Conservation (phyloP, 2,329 filamentous ascomycete species). For the Fusarium paranaense region DNA sequence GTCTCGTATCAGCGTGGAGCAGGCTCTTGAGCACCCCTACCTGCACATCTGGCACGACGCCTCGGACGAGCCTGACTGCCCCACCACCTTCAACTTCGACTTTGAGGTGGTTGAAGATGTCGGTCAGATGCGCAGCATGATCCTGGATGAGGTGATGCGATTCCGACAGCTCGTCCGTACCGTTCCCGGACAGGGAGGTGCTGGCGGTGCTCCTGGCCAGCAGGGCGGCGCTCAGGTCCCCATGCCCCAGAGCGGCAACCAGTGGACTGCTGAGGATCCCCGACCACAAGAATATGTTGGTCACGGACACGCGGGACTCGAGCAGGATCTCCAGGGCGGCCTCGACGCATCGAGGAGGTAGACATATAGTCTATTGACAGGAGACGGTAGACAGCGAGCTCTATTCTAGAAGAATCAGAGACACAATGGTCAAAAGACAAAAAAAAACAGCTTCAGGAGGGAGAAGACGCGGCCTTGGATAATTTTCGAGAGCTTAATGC, state of each 20-base stretch:
- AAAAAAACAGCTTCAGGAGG: background rate
- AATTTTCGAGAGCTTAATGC: conserved; percentile 33
- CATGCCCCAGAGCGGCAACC: conserved; percentile 61
- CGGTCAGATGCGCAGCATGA: conserved; percentile 95
- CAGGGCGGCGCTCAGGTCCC: conserved; percentile 60
- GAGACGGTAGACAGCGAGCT: background rate
- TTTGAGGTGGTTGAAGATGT: conserved; percentile 99
- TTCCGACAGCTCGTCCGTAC: conserved; percentile 78
- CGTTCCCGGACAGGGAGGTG: conserved; percentile 54
- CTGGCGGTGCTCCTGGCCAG: conserved; percentile 51
- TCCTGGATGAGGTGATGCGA: conserved; percentile 89
- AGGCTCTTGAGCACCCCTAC: conserved; percentile 96
- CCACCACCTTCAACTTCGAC: conserved; percentile 95
- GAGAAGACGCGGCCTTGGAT: conserved; percentile 15
- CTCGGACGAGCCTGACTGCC: conserved; percentile 93
- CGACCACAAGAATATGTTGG: conserved; percentile 68
- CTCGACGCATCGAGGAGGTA: conserved; percentile 48
- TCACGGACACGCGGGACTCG: conserved; percentile 60
- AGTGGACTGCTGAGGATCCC: conserved; percentile 71
- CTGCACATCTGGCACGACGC: conserved; percentile 98
- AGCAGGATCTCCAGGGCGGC: conserved; percentile 69
- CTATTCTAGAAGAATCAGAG: conserved; percentile 15
- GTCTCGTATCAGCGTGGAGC: conserved; percentile 91
- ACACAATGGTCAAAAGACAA: conserved; percentile 13
- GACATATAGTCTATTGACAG: background rate